These are phyloP conservation scores for Physaria fendleri DNA, from an alignment of 345 rosid genomes.

Conservation along the genomic window DNA sequence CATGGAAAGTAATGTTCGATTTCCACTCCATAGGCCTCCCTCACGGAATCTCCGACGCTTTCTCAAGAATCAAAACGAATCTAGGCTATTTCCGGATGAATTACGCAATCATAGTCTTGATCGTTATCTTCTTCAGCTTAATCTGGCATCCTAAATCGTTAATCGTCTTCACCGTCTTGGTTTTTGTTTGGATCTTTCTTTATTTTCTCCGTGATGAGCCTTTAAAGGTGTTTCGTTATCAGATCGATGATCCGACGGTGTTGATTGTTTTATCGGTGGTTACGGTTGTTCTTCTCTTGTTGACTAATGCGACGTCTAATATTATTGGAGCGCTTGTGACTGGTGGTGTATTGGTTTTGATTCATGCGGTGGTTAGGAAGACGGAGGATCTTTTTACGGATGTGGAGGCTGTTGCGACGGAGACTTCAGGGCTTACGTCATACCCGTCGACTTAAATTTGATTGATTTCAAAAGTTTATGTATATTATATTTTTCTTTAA, in stretches of 20 bases:
- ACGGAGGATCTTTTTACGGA: constrained; percentile 57
- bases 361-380: constrained; percentile 64
- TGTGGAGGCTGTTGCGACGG: constrained; percentile 41
- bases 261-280: constrained; percentile 39
- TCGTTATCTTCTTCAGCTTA: constrained; percentile 54
- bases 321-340: constrained; percentile 44
- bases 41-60: constrained; percentile 27
- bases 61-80: constrained; percentile 44
- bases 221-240: constrained; percentile 37
- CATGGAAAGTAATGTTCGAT: constrained; percentile 66
- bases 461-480: not conserved
- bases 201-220: constrained; percentile 81
- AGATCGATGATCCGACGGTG: constrained; percentile 51
- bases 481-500: not conserved
- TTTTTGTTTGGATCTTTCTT: constrained; percentile 57
- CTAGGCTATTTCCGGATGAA: constrained; percentile 50
- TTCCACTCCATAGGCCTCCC: constrained; percentile 42
- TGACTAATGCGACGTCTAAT: constrained; percentile 53
- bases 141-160: constrained; percentile 67
- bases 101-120: constrained; percentile 50
- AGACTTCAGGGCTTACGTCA: constrained; percentile 24
- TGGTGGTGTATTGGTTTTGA: constrained; percentile 46
- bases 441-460: constrained; percentile 7
- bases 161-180: constrained; percentile 53
- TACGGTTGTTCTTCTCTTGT: constrained; percentile 48